A percentile compares a stretch with the other conserved stretches of the same genome.
phyloP scores from a whole-genome alignment of 768 basidiomycete species.

The Boletus rubroflammeus region DNA sequence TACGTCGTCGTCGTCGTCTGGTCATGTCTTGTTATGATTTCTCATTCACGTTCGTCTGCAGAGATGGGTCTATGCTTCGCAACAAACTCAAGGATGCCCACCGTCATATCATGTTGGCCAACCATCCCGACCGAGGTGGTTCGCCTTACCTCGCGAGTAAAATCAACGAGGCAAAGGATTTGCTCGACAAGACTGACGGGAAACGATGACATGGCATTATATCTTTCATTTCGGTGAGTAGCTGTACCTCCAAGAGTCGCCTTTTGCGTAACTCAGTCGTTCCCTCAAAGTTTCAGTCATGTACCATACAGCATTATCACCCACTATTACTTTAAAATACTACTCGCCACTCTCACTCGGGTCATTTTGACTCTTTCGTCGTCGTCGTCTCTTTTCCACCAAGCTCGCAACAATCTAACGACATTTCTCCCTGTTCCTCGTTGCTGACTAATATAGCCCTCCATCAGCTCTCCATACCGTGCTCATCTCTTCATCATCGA shows the following conservation, averaged over 20 bases:
- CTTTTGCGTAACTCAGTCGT: constrained; percentile 1
- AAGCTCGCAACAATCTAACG: neutral
- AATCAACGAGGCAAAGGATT: constrained; percentile 97
- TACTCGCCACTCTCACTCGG: constrained; percentile 11
- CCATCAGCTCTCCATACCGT: no score
- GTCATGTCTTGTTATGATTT: neutral
- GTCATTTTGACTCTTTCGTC: neutral
- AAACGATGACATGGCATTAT: constrained; percentile 29
- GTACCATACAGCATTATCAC: constrained; percentile 20
- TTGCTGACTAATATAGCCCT: constrained; percentile 18
- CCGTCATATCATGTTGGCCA: constrained; percentile 94
- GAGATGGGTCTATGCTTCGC: constrained; percentile 79
- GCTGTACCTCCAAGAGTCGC: neutral
- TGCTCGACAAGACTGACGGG: constrained; percentile 77
- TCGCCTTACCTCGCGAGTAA: constrained; percentile 98
- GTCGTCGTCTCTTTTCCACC: neutral
- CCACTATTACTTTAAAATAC: constrained; percentile 18
- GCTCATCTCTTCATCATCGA: neutral
- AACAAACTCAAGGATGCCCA: constrained; percentile 89
- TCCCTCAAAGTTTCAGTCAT: constrained; percentile 2
- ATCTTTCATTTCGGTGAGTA: constrained; percentile 10
- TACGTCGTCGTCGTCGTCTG: constrained; percentile 28
- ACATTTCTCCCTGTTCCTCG: neutral
- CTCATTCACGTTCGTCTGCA: constrained; percentile 30
- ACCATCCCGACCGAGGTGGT: constrained; percentile 97